Evolutionary conservation across 108 stramenopile species (phyloP).

Genomic region (Mediolabrus comicus): DNA sequence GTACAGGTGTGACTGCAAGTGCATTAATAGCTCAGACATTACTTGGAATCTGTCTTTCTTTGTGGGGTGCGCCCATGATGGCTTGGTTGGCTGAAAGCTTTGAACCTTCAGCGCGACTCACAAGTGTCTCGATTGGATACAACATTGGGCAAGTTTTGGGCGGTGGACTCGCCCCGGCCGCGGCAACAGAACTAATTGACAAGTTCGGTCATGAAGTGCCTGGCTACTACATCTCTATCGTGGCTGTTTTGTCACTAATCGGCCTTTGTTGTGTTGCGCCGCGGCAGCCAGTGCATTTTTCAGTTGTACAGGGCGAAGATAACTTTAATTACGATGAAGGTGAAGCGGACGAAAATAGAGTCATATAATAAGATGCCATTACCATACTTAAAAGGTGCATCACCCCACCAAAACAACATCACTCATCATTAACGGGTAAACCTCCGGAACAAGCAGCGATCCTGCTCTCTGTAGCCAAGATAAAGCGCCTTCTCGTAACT

Average conservation of each 20-base stretch:
- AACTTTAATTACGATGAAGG: neutral
- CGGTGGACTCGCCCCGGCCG: constrained; percentile 54
- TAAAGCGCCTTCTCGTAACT: constrained; percentile 32
- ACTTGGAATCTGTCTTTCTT: constrained; percentile 55
- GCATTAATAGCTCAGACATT: constrained; percentile 56
- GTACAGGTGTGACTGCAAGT: constrained; percentile 18
- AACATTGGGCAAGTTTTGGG: constrained; percentile 64
- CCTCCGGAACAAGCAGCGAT: neutral
- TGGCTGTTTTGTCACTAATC: constrained; percentile 41
- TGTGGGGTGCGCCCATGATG: constrained; percentile 78
- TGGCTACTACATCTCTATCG: constrained; percentile 42
- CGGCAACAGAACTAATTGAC: constrained; percentile 59
- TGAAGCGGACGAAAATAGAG: neutral
- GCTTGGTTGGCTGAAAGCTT: constrained; percentile 82
- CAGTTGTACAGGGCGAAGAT: constrained; percentile 16
- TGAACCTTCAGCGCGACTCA: constrained; percentile 58
- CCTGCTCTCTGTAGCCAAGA: neutral
- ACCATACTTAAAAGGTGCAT: neutral
- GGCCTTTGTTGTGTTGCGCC: constrained; percentile 56
- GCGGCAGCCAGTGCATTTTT: constrained; percentile 18
- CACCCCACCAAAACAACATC: neutral
- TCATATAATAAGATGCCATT: neutral
- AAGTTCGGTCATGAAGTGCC: constrained; percentile 32
- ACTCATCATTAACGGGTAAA: neutral
- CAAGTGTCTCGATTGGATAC: constrained; percentile 77